Conservation (phyloP, 352 stramenopile species). For the Pythium phragmiticola region DNA sequence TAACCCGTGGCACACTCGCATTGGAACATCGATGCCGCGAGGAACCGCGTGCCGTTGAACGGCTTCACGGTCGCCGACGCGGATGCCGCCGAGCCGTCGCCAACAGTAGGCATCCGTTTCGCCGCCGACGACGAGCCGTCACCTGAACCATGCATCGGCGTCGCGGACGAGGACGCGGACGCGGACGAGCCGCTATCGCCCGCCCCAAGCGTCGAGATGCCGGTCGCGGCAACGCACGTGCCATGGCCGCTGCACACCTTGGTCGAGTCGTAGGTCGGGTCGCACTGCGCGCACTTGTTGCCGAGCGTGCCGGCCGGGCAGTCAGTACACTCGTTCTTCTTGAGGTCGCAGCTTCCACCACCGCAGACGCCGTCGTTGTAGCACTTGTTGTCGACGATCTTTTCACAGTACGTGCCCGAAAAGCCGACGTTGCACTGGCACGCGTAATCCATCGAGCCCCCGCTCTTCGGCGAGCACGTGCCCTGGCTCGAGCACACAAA, state of each 20-base stretch:
- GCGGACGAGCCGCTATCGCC: constrained; percentile 4
- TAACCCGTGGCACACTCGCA: constrained; percentile 62
- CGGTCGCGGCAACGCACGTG: constrained; percentile 34
- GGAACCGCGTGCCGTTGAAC: constrained; percentile 5
- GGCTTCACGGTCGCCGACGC: not conserved
- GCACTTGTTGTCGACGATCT: constrained; percentile 73
- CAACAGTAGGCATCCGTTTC: not conserved
- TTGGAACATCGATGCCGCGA: constrained; percentile 27
- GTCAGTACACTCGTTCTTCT: constrained; percentile 54
- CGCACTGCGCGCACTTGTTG: constrained; percentile 69
- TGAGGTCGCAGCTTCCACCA: constrained; percentile 64
- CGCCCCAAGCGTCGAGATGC: constrained; percentile 24
- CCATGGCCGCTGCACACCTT: constrained; percentile 64
- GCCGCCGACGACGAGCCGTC: not conserved
- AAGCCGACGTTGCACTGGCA: constrained; percentile 75
- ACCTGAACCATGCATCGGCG: not conserved
- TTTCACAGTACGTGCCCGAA: constrained; percentile 75
- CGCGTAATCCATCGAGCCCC: constrained; percentile 49
- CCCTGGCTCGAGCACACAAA: constrained; percentile 72
- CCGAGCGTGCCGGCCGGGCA: constrained; percentile 60
- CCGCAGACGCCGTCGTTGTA: constrained; percentile 61
- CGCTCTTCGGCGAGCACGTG: constrained; percentile 49
- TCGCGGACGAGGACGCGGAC: not conserved
- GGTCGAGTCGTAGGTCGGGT: constrained; percentile 36
- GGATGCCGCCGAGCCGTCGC: not conserved